Conservation (phyloP, 2,329 filamentous ascomycete species). For the Pyrenochaeta sp. region DNA sequence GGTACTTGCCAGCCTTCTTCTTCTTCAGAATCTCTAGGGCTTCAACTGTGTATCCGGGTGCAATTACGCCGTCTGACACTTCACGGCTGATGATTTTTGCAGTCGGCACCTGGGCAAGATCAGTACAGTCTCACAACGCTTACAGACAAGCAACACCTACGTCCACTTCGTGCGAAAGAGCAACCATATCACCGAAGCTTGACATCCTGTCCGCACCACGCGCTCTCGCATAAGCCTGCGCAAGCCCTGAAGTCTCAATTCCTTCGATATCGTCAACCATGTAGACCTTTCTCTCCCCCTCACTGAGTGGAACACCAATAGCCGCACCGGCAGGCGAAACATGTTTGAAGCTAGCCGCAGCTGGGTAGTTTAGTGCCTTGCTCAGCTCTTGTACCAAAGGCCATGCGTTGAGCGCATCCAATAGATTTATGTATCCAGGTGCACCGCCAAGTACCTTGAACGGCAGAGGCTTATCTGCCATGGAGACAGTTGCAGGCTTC, state of each 20-base stretch:
- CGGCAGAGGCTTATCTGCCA: conserved; percentile 77
- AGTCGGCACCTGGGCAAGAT: conserved; percentile 67
- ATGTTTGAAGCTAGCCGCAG: conserved; percentile 96
- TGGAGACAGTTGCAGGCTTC: conserved; percentile 90
- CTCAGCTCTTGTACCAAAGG: conserved; percentile 96
- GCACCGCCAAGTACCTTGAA: conserved; percentile 92
- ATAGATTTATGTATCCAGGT: conserved; percentile 96
- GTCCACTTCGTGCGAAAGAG: conserved; percentile 89
- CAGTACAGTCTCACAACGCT: background rate
- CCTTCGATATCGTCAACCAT: conserved; percentile 96
- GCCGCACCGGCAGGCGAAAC: conserved; percentile 96
- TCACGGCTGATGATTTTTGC: conserved; percentile 98
- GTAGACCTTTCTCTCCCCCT: conserved; percentile 94
- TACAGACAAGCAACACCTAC: conserved; percentile 34
- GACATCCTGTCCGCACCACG: conserved; percentile 98
- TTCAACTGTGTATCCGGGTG: conserved; percentile 83
- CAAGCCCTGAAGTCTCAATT: conserved; percentile 83
- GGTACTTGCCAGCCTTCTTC: conserved; percentile 98
- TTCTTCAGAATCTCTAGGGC: conserved; percentile 92
- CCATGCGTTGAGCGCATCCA: conserved; percentile 97
- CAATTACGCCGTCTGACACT: conserved; percentile 96
- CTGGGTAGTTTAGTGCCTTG: conserved; percentile 83
- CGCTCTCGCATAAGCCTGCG: conserved; percentile 94
- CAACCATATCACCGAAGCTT: conserved; percentile 96
- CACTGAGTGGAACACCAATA: conserved; percentile 85